These are phyloP conservation scores for Yamadazyma mexicana DNA, from an alignment of 1,139 yeast species.

Conservation along the genomic window DNA sequence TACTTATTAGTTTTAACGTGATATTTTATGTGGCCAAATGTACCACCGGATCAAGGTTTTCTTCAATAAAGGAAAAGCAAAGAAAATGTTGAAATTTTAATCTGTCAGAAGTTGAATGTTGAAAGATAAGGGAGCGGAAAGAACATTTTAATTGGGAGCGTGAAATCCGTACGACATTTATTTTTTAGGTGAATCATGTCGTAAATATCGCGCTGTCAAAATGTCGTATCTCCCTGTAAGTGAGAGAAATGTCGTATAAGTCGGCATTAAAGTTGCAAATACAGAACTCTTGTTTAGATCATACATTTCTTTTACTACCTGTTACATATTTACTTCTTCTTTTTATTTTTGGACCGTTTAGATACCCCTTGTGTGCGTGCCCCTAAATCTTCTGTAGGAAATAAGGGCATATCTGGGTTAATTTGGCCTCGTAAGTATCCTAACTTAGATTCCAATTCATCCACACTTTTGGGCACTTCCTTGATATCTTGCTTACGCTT, in stretches of 20 bases:
- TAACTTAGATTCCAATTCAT: slow-evolving; percentile 38
- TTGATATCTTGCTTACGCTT: slow-evolving; percentile 26
- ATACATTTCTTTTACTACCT: too few species aligned
- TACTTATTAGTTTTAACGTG: too few species aligned
- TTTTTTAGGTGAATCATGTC: too few species aligned
- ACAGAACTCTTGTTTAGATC: too few species aligned
- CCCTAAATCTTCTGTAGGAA: slow-evolving; percentile 21
- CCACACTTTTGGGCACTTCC: slow-evolving; percentile 32
- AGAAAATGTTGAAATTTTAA: not conserved
- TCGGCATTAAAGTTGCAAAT: too few species aligned
- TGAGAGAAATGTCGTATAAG: not conserved
- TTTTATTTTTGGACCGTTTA: not conserved
- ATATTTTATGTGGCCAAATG: too few species aligned
- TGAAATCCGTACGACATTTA: not conserved
- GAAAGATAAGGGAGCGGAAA: slow-evolving; percentile 6
- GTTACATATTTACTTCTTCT: too few species aligned
- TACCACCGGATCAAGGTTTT: not conserved
- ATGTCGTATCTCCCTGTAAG: not conserved
- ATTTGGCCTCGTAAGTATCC: slow-evolving; percentile 23
- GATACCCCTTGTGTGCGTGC: too few species aligned
- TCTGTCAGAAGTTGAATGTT: slow-evolving; percentile 1
- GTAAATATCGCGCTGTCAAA: not conserved
- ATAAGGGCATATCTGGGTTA: slow-evolving; percentile 25
- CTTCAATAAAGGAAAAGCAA: not conserved
- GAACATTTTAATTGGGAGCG: slow-evolving; percentile 4